Evolutionary conservation across 106 monocot genomes (phyloP), one percentile per base, ranked within the genome.

Genomic region (Alisma plantagoaquatica): DNA sequence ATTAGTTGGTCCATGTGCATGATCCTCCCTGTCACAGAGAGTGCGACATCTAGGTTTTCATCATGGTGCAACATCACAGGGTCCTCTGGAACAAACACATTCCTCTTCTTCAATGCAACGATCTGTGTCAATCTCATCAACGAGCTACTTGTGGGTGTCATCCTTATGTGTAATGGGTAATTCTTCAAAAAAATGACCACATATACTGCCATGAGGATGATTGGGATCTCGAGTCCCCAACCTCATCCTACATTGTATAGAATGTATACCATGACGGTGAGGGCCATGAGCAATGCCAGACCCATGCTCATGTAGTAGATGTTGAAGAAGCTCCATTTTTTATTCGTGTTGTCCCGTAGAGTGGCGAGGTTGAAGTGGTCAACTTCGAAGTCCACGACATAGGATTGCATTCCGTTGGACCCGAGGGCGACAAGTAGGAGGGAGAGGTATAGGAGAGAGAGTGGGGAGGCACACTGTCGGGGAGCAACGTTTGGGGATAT

Each of bases 51-150:
- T 4, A 86, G 42, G 67, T 86, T 72, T 12, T 82, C 78, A 30
- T 92, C 86, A 61, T 82, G 58, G 31, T 92, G 86, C 16, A 92
- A 73, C 17, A 6, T 7, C 6, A 46, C 27, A 2, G 64, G 46
- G 48, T 74, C 87, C 2, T 18, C 3, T 0, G 33, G 56, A 50
- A 27, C 25, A 12, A 41, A 12, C 49, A 87, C 25, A 43, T 69
- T 72, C 69, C 93, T 79, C 80, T 83, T 93, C 79, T 51, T 87
- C 15, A 49, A n/a, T n/a, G n/a, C n/a, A n/a, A n/a, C n/a, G n/a
- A n/a, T n/a, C n/a, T n/a, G n/a, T n/a, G n/a, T n/a, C n/a, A n/a
- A n/a, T n/a, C n/a, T n/a, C n/a, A n/a, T n/a, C n/a, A n/a, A n/a
- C n/a, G n/a, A n/a, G n/a, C n/a, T n/a, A n/a, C n/a, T n/a, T n/a